Base-by-base conservation (phyloP, 306 rosid genomes). In the Pyrus bretschneideri region DNA sequence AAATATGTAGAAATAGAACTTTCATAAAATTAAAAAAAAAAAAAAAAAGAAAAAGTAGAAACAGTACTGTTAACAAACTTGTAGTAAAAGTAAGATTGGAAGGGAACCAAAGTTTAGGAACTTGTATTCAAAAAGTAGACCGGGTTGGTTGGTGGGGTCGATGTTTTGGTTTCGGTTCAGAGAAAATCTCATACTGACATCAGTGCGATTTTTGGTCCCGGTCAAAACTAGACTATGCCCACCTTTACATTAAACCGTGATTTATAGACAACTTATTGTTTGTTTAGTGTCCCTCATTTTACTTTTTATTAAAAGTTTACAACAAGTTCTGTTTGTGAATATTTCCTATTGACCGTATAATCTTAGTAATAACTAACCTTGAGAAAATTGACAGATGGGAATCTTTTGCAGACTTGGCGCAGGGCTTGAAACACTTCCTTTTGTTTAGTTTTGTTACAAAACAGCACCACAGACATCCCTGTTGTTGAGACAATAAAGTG, bases 401-500 rank as follows among this genome's bases (percentile, higher is more conserved):
- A 94, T 85, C 90, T 83, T 84, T 89, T 86, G 93, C 96, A 85
- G 60, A 89, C 93, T 80, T 90, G 89, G 73, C 92, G 95, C 70
- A 94, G 78, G 62, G 84, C 90, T 80, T 90, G 81, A 67, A 90
- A 60, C 21, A 82, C 91, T 62, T 87, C 83, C 67, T 83, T 90
- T 59, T 89, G 88, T 70, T 86, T 86, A 29, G 74, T 76, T 86
- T 92, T 91, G 80, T 84, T 85, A 82, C 91, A 94, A 71, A 94
- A 94, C 21, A 92, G 89, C 73, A 89, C 98, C 81, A 94, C 97
- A 11, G 93, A 89, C 97, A 90, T 94, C 23, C 98, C 98, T 93
- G 88, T 74, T 13, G 52, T 71, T 70, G 67, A 4, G 9, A 25
- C 74, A 42, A 42, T 15, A 6, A 52, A 4, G 3, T 13, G 25